Evolutionary conservation across 2,329 filamentous ascomycete genomes (phyloP), one percentile per base, ranked within the genome.

Genomic region (Rutstroemia sp.): DNA sequence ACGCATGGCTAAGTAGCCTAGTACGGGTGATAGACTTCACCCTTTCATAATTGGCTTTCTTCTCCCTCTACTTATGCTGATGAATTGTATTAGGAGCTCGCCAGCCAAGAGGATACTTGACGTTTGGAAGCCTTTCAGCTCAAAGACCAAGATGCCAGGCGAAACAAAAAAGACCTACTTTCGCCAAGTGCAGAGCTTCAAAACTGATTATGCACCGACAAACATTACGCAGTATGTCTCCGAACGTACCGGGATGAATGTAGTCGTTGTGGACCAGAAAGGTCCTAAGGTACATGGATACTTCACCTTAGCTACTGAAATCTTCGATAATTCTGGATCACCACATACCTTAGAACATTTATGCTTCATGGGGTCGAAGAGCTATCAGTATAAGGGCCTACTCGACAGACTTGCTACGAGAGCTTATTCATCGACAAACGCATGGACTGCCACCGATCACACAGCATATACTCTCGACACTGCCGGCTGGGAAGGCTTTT

Each of bases 201-300:
- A 87, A 63, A 87, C 89, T 7, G 89, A 96, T 69, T 99, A 96
- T 75, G 90, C 92, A 12, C 88, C 92, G 10, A 88, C 88, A 61
- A 83, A 80, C 55, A 88, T 99, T 72, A 92, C 90, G 21, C 92
- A 96, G 71, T 99, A 99, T 88, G 90, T 95, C 68, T 99, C 94
- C 5, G 84, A 90, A 65, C 81, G 90, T 61, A 99, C 92, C 60
- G 94, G 94, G 52, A 94, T 99, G 89, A 87, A 92, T 64, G 88
- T 96, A 36, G 84, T 96, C 42, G 89, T 96, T 50, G 90, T 95
- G 64, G 88, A 97, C 70, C 86, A 91, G 64, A 84, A 94, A 69
- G 92, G 94, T 0, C 94, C 94, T n/a, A 97, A 96, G 72, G 82
- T 96, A 59, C 87, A 89, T 64, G 94, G 94, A 36, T 96, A 95